Percentiles rank a stretch among this genome's conserved stretches.
phyloP scores from a whole-genome alignment of 1,284 basidiomycete genomes.

The Puccinia hordei region DNA sequence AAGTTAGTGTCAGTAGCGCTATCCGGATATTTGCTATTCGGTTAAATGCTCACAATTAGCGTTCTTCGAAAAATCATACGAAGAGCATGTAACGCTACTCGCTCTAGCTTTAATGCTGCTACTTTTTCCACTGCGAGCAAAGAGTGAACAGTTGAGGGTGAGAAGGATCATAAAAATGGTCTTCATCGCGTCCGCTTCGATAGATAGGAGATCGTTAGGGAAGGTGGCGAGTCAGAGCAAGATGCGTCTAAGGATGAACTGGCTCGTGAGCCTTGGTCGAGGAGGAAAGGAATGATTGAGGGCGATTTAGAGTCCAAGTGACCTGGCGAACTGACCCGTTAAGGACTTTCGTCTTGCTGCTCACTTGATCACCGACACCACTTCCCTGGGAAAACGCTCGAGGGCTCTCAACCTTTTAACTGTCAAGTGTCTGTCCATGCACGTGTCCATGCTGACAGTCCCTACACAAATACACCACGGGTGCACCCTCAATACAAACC shows the following conservation, averaged over 20 bases:
- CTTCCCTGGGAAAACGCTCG: neutral
- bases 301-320: neutral
- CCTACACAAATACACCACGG: too few species aligned
- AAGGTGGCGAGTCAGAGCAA: neutral
- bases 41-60: neutral
- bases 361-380: neutral
- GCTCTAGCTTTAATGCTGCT: neutral
- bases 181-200: conserved; percentile 3
- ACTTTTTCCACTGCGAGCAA: neutral
- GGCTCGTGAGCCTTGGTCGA: neutral
- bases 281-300: neutral
- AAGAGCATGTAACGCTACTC: neutral
- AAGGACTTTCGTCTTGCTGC: too few species aligned
- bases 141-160: neutral
- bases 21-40: too few species aligned
- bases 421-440: neutral
- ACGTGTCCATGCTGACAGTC: too few species aligned
- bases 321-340: neutral
- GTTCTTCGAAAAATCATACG: neutral
- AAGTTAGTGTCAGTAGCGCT: too few species aligned
- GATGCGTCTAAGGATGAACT: neutral
- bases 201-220: neutral
- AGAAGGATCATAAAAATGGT: neutral
- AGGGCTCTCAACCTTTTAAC: neutral
- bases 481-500: too few species aligned